Percentiles rank a stretch among this genome's conserved stretches.
phyloP scores from a whole-genome alignment of 2,329 filamentous ascomycete genomes.

The Cercospora berteroae region DNA sequence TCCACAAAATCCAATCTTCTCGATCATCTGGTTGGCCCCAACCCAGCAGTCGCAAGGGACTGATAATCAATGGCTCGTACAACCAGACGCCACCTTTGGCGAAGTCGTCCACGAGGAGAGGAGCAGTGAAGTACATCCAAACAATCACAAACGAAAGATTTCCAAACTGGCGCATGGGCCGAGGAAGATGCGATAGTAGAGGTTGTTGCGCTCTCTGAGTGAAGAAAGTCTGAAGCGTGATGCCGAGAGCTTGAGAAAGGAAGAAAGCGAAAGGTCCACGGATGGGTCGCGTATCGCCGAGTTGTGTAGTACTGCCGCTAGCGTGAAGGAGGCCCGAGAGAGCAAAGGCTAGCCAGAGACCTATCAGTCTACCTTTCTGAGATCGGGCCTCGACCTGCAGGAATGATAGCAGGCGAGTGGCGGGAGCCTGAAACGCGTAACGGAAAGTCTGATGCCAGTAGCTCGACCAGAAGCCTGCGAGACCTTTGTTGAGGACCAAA shows the following conservation, averaged over 20 bases:
- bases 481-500: constrained; percentile 64
- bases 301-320: constrained; percentile 64
- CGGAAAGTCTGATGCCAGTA: constrained; percentile 95
- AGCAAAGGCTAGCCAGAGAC: constrained; percentile 58
- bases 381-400: constrained; percentile 35
- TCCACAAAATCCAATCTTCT: constrained; percentile 56
- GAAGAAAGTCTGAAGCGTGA: constrained; percentile 57
- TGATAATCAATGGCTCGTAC: constrained; percentile 77
- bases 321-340: constrained; percentile 70
- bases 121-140: constrained; percentile 69
- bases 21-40: constrained; percentile 62
- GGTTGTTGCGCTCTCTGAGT: constrained; percentile 34
- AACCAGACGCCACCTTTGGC: constrained; percentile 72
- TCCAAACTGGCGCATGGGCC: constrained; percentile 45
- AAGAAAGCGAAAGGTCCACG: constrained; percentile 65
- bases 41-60: constrained; percentile 64
- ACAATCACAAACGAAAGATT: constrained; percentile 62
- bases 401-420: constrained; percentile 45
- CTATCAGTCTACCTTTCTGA: constrained; percentile 41
- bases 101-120: constrained; percentile 73
- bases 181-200: background rate
- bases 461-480: constrained; percentile 77
- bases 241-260: constrained; percentile 63
- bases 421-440: constrained; percentile 64
- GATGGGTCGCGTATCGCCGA: constrained; percentile 59